These are phyloP conservation scores for Fennellomyces sp. DNA, from an alignment of 371 early-diverging fungal genomes.

Conservation along the genomic window DNA sequence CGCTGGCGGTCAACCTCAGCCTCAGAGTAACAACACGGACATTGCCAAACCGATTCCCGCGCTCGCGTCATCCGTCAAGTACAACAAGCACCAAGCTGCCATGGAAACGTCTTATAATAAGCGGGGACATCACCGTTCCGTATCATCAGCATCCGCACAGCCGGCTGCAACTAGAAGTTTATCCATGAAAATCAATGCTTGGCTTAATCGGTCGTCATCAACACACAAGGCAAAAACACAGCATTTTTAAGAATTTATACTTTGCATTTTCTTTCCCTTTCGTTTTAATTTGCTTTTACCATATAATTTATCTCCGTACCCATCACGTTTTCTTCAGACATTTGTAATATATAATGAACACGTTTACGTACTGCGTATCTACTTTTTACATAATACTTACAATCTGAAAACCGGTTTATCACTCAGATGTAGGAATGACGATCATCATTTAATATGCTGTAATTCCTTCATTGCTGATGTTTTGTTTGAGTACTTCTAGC, in stretches of 20 bases:
- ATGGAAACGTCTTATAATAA: background rate
- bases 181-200: slow-evolving; percentile 12
- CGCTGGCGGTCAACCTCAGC: slow-evolving; percentile 1
- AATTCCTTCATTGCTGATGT: no score
- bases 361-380: no score
- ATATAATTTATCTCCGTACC: background rate
- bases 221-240: slow-evolving; percentile 2
- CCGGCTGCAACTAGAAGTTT: slow-evolving; percentile 2
- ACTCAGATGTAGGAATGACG: no score
- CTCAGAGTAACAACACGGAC: background rate
- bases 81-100: slow-evolving; percentile 4
- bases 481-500: no score
- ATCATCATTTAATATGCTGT: no score
- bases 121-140: slow-evolving; percentile 8
- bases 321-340: background rate
- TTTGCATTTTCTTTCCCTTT: background rate
- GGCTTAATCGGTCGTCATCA: slow-evolving; percentile 23
- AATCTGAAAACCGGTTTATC: no score
- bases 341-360: no score
- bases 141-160: slow-evolving; percentile 6
- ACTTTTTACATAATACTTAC: no score
- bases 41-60: background rate
- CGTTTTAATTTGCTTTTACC: background rate
- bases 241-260: background rate
- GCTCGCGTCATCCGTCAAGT: background rate